Percentiles rank a stretch among this genome's conserved stretches.
Conservation (phyloP, 1,284 basidiomycete species). For the Sanguinoderma infundibulare region DNA sequence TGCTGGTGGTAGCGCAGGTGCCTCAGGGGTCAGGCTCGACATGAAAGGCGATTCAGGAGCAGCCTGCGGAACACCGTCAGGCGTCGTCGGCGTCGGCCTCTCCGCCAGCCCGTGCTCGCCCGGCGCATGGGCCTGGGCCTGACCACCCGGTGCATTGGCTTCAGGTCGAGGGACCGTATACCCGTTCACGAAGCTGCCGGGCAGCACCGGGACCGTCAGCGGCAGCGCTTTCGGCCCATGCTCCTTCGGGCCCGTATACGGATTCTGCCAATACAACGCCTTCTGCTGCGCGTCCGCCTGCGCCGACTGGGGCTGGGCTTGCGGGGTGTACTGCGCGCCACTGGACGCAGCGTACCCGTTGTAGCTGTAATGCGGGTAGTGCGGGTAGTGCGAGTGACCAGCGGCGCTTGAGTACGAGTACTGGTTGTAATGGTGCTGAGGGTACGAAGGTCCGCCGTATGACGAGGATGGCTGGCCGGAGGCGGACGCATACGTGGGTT, state of each 20-base stretch:
- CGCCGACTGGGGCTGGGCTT: not conserved
- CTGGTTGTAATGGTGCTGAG: conserved; percentile 8
- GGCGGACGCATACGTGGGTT: not conserved
- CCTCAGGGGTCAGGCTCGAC: not conserved
- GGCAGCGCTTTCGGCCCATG: conserved; percentile 3
- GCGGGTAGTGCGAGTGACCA: conserved; percentile 6
- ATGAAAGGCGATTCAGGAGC: not conserved
- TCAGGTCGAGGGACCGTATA: not conserved
- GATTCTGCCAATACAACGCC: conserved; percentile 31
- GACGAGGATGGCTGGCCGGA: not conserved
- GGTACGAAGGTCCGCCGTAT: conserved; percentile 16
- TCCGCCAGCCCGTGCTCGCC: not conserved
- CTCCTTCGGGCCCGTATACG: conserved; percentile 30
- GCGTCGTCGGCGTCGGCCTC: not conserved
- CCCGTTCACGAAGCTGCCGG: not conserved
- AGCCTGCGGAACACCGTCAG: not conserved
- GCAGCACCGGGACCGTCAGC: conserved; percentile 3
- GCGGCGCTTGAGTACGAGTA: conserved; percentile 21
- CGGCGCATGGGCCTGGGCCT: no score
- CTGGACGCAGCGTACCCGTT: conserved; percentile 7
- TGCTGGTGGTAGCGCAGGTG: no score
- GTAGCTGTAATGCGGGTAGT: conserved; percentile 21
- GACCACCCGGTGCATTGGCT: not conserved
- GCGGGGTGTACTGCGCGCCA: not conserved
- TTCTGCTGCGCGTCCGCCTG: conserved; percentile 1